Evolutionary conservation across 163 green algal species (phyloP).

Genomic region (Scenedesmus sp.): DNA sequence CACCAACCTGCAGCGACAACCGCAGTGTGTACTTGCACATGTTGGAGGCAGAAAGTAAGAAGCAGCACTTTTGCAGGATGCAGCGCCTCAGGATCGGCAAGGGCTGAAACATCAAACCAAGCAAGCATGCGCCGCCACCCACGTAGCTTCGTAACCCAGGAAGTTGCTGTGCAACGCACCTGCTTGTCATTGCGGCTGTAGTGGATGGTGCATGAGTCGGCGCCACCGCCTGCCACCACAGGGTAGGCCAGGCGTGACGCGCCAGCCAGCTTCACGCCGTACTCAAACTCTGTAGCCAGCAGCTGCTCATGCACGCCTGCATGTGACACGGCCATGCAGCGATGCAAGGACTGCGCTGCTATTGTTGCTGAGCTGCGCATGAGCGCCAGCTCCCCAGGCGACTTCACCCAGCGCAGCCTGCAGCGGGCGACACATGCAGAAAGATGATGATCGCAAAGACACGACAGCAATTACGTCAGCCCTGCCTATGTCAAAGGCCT

Average conservation of each 20-base stretch:
- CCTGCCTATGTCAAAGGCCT: background rate
- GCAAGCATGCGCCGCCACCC: background rate
- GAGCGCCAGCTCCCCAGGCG: conserved; percentile 69
- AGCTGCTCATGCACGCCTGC: conserved; percentile 62
- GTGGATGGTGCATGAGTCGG: conserved; percentile 87
- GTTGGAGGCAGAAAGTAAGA: background rate
- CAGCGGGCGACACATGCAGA: background rate
- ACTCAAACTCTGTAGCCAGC: conserved; percentile 80
- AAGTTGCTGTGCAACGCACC: background rate
- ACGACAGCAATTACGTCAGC: background rate
- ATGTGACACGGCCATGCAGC: conserved; percentile 70
- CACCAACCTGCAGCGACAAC: conserved; percentile 51
- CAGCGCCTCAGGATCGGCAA: background rate
- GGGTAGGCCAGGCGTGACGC: conserved; percentile 87
- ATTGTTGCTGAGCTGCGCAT: conserved; percentile 74
- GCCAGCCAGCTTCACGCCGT: conserved; percentile 72
- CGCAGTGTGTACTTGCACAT: background rate
- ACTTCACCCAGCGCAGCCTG: conserved; percentile 77
- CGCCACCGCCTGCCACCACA: conserved; percentile 77
- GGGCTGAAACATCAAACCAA: background rate
- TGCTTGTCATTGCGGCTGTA: conserved; percentile 92
- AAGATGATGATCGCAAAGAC: background rate
- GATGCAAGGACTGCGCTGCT: conserved; percentile 66
- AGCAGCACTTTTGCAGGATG: background rate
- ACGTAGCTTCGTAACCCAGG: background rate